Base-by-base conservation (phyloP, 164 flowering plant genomes). In the Chimonanthus praecox region DNA sequence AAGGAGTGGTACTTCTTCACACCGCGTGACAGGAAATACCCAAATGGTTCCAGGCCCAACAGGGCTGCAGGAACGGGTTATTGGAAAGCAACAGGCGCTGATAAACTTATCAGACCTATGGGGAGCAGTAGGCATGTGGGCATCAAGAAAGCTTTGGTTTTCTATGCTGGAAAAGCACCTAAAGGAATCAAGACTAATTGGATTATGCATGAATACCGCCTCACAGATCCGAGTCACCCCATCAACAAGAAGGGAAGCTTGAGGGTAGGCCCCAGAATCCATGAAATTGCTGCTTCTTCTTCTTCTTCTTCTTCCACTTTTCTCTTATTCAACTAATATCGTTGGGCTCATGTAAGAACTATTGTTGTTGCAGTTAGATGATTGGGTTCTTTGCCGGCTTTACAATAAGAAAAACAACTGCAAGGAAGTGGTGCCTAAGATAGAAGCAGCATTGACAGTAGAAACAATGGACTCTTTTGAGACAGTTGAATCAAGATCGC, bases 1-100 rank as follows among this genome's bases (percentile, higher is more conserved):
- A 80, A 80, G 54, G 81, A 78, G 65, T 78, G 81, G 81, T 78
- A 78, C 49, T 78, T 78, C 75, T 78, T 78, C 64, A 73, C 75
- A 7, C 81, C 81, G 15, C 48, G 81, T 16, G 81, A 78, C 54
- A 51, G 81, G 49, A 78, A 78, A 49, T 78, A 78, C 47, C 81
- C 81, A 3, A 78, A 78, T 7, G 78, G 81, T 0, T 78, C 78
- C 33, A 68, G 81, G 67, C 81, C 81, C 15, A 78, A 78, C 51
- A 71, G 81, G 68, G 73, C 81, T 21, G 81, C 81, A 0, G 75
- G 75, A 21, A 71, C 50, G 5, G 81, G 81, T 47, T 78, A 78
- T 44, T 78, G 81, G 81, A 78, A 78, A 60, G 81, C 81, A 11
- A 78, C 81, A 0, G 81, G 81, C 5, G 81, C 81, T 48, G 81